Percentiles rank a stretch among this genome's conserved stretches.
Evolutionary conservation across 179 eudicot genomes (phyloP).

Genomic region (Pouteria campechiana): DNA sequence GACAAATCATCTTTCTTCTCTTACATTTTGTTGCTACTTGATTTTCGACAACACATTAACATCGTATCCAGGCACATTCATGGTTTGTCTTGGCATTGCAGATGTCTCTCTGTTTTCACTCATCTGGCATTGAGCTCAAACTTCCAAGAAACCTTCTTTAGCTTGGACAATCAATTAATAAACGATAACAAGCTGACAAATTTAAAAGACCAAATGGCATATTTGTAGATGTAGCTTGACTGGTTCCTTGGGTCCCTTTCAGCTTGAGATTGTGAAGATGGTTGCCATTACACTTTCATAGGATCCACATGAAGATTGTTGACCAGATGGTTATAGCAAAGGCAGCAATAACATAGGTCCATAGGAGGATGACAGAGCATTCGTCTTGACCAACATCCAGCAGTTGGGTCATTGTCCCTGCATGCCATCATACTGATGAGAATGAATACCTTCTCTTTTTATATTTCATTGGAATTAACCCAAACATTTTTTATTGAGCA

Average conservation of each 20-base stretch:
- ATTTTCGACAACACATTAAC: too few species aligned
- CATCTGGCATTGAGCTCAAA: neutral
- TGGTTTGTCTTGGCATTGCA: too few species aligned
- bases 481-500: too few species aligned
- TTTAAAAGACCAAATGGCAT: too few species aligned
- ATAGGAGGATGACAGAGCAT: slow-evolving; percentile 9
- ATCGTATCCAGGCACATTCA: too few species aligned
- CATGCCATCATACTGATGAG: too few species aligned
- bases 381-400: slow-evolving; percentile 11
- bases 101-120: too few species aligned
- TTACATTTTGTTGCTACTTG: neutral
- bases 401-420: slow-evolving; percentile 10
- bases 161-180: too few species aligned
- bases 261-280: neutral
- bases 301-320: slow-evolving; percentile 8
- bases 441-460: too few species aligned
- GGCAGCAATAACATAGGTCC: slow-evolving; percentile 11
- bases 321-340: slow-evolving; percentile 10
- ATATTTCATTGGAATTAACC: too few species aligned
- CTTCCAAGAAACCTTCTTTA: neutral
- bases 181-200: too few species aligned
- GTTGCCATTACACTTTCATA: neutral
- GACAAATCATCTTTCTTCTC: neutral
- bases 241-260: neutral
- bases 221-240: too few species aligned